Conservation (phyloP, 257 asterid genomes). For the Anisodus acutangulus region DNA sequence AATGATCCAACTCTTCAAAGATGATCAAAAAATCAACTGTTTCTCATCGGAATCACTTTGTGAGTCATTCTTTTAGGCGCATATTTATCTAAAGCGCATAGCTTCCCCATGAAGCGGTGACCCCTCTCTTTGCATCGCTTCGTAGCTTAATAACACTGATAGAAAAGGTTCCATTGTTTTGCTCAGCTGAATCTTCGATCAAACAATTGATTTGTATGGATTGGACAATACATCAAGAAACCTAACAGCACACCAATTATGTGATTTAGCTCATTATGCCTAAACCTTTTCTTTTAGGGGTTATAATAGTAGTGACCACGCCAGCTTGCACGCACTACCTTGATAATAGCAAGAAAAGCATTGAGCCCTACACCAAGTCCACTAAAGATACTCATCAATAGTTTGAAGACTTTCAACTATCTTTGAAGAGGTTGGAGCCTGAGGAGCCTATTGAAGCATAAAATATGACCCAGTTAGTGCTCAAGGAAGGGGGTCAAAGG, state of each 20-base stretch:
- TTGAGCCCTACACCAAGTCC: slow-evolving; percentile 18
- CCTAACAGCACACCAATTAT: neutral
- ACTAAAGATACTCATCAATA: neutral
- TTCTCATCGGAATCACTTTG: neutral
- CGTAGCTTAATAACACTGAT: neutral
- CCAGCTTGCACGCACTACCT: neutral
- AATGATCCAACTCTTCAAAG: slow-evolving; percentile 7
- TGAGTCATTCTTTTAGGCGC: neutral
- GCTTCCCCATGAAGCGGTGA: neutral
- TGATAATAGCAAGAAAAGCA: neutral
- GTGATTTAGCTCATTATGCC: neutral
- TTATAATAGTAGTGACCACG: neutral
- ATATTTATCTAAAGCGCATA: neutral
- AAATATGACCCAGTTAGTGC: slow-evolving; percentile 7
- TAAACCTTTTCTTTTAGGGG: neutral
- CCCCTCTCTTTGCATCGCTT: neutral
- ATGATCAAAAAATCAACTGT: neutral
- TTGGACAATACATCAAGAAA: neutral
- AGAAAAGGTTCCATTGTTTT: neutral
- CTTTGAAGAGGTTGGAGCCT: neutral
- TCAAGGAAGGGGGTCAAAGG: slow-evolving; percentile 3
- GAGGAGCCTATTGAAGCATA: slow-evolving; percentile 1
- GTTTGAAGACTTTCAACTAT: neutral
- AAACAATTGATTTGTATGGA: neutral
- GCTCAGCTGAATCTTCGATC: neutral